phyloP scores from a whole-genome alignment of 2,329 filamentous ascomycete genomes.

The Fulvia fulva region DNA sequence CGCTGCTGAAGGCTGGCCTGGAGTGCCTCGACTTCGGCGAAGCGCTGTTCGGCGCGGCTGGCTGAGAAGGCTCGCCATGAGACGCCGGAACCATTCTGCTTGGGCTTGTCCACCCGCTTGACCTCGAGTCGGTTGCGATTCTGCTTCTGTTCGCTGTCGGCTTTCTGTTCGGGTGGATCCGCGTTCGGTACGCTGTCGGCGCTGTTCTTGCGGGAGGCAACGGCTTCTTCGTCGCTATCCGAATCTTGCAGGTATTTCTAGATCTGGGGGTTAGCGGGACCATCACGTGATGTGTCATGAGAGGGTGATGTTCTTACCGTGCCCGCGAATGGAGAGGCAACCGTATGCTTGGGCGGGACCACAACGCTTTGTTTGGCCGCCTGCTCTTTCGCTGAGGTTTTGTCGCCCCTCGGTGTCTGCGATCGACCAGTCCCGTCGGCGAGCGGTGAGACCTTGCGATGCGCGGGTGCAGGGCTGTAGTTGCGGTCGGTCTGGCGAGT shows the following conservation, averaged over 20 bases:
- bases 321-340: slow-evolving; percentile 34
- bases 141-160: neutral
- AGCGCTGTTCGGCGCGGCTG: slow-evolving; percentile 30
- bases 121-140: slow-evolving; percentile 25
- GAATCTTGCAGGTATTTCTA: slow-evolving; percentile 35
- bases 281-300: slow-evolving; percentile 14
- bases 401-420: slow-evolving; percentile 23
- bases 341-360: slow-evolving; percentile 28
- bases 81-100: slow-evolving; percentile 31
- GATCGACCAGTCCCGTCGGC: slow-evolving; percentile 21
- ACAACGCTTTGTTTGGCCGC: slow-evolving; percentile 11
- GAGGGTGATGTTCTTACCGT: slow-evolving; percentile 18
- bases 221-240: slow-evolving; percentile 29
- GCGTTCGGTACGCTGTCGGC: slow-evolving; percentile 16
- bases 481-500: slow-evolving; percentile 19
- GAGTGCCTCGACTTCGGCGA: slow-evolving; percentile 33
- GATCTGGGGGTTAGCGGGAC: slow-evolving; percentile 17
- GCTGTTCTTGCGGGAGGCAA: slow-evolving; percentile 29
- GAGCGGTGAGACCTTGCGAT: slow-evolving; percentile 15
- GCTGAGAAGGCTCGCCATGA: slow-evolving; percentile 36
- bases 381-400: slow-evolving; percentile 15
- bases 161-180: slow-evolving; percentile 5
- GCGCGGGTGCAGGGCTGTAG: slow-evolving; percentile 28
- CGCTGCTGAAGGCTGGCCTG: slow-evolving; percentile 30
- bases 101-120: slow-evolving; percentile 32